These are phyloP conservation scores for Lathyrus sativus DNA, from an alignment of 306 rosid species.

Conservation along the genomic window DNA sequence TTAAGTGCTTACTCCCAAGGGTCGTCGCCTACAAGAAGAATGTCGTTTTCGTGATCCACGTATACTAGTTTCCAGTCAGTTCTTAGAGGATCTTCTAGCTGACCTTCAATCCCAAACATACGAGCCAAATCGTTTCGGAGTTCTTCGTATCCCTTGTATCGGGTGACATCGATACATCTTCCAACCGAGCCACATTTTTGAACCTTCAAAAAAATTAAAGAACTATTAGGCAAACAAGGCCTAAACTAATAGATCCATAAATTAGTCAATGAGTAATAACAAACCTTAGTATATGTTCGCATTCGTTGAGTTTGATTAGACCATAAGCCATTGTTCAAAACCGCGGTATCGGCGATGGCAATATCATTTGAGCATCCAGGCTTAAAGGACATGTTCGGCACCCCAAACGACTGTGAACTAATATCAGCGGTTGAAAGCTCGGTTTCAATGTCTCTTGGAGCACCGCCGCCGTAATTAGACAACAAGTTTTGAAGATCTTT, in stretches of 20 bases:
- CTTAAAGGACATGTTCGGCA: conserved; percentile 80
- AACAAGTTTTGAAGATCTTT: conserved; percentile 93
- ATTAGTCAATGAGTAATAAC: conserved; percentile 15
- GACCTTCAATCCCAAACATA: conserved; percentile 99
- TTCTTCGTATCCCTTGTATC: conserved; percentile 82
- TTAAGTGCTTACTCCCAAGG: conserved; percentile 91
- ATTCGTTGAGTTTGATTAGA: conserved; percentile 78
- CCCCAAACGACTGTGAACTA: conserved; percentile 84
- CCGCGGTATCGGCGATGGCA: conserved; percentile 73
- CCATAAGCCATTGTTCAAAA: conserved; percentile 79
- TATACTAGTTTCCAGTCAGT: conserved; percentile 96
- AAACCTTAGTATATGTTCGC: conserved; percentile 94
- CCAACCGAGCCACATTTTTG: conserved; percentile 99
- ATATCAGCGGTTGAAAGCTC: conserved; percentile 88
- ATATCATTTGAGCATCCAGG: conserved; percentile 84
- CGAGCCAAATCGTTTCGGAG: conserved; percentile 89
- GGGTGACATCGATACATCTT: conserved; percentile 93
- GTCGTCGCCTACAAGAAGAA: conserved; percentile 96
- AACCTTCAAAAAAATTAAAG: conserved; percentile 57
- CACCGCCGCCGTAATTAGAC: conserved; percentile 72
- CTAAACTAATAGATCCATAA: not conserved
- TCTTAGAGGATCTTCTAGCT: conserved; percentile 88
- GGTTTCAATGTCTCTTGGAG: conserved; percentile 87
- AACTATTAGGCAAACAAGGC: conserved; percentile 21
- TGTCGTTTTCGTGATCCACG: conserved; percentile 94